A percentile compares a stretch with the other conserved stretches of the same genome.
Conservation (phyloP, 2,329 filamentous ascomycete genomes). For the Periglandula ipomoeae region DNA sequence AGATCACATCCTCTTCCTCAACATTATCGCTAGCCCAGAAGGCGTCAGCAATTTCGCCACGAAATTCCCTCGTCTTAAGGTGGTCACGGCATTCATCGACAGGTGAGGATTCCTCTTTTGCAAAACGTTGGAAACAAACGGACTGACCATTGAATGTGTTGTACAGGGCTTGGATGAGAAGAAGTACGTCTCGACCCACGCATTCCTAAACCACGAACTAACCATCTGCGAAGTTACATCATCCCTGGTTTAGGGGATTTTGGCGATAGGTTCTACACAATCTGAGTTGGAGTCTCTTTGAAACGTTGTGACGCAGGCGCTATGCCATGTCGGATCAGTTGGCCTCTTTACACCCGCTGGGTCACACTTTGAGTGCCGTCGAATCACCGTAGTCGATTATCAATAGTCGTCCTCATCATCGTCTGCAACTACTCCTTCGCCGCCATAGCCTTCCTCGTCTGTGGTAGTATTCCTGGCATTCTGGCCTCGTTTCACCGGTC, state of each 20-base stretch:
- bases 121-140: neutral
- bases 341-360: no score
- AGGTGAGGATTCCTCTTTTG: constrained; percentile 37
- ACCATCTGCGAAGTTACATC: constrained; percentile 64
- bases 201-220: constrained; percentile 19
- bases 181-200: constrained; percentile 52
- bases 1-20: constrained; percentile 90
- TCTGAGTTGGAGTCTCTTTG: constrained; percentile 38
- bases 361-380: no score
- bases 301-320: no score
- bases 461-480: constrained; percentile 23
- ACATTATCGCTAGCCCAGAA: constrained; percentile 93
- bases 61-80: constrained; percentile 78
- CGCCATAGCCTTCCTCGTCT: constrained; percentile 46
- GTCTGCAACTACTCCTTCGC: constrained; percentile 42
- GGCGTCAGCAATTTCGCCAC: constrained; percentile 83
- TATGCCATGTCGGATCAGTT: no score
- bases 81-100: constrained; percentile 94
- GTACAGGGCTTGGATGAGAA: constrained; percentile 80
- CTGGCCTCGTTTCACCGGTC: constrained; percentile 8
- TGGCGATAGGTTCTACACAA: constrained; percentile 90
- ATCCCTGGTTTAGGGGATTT: constrained; percentile 91
- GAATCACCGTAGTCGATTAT: constrained; percentile 11
- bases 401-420: constrained; percentile 44
- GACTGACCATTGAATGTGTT: constrained; percentile 1